Evolutionary conservation across 805 yeast species (phyloP), one percentile per base, ranked within the genome.

Genomic region (Zygosaccharomyces rouxii): DNA sequence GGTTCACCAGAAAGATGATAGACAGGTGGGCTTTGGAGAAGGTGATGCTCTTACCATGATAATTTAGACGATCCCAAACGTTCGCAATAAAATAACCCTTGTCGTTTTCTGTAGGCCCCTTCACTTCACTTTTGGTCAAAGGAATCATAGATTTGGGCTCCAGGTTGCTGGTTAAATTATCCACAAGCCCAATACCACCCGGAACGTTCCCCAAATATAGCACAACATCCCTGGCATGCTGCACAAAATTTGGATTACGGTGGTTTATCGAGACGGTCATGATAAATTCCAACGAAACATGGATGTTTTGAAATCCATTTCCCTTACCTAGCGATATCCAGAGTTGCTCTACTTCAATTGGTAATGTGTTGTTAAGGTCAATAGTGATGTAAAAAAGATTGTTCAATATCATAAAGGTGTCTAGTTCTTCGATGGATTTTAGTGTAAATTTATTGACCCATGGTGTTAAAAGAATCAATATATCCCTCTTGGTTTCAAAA

Each of bases 301-400:
- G 81, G 18, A 84, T 83, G 58, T 92, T 89, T n/a, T 71, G 74
- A 26, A 78, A 75, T 25, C 79, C 76, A n/a, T 78, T 76, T 4
- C 85, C 87, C 43, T 78, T 80, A 1, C 95, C 96, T n/a, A 94
- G 71, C 0, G 97, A 92, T 4, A 87, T 89, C 99, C 99, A 94
- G 19, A 94, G 67, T 0, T 95, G 95, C 64, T 90, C 97, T 9
- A 94, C 88, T 57, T 89, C 98, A 57, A 84, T 85, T 38, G 88
- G 87, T 55, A 88, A 80, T 11, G 74, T 72, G 41, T 84, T 83
- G 44, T 90, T 80, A 56, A 84, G 86, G 50, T 80, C 80, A 31
- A 89, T 80, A 0, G 97, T 89, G 35, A 94, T 84, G 56, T 88
- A 97, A 63, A 90, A 80, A 47, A 92, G 68, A 54, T 90, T 89